Evolutionary conservation across 768 basidiomycete species (phyloP), one percentile per base, ranked within the genome.

Genomic region (Lactarius evosmus): DNA sequence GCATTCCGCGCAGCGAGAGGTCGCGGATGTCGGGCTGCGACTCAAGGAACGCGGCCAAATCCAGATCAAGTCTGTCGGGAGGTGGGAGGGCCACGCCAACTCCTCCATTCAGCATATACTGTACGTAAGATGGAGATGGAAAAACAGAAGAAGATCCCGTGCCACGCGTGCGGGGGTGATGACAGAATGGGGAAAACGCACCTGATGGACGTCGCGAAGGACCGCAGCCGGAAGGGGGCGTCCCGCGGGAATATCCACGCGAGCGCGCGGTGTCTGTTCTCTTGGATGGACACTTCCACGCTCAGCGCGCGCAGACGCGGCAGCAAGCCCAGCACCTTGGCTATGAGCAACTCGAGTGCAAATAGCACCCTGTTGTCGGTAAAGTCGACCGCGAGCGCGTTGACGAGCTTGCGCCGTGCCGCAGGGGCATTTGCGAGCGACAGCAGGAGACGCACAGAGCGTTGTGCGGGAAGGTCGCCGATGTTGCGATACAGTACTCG

Each of bases 181-280:
- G n/a, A 22, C 11, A 25, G 44, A 1, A 25, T 22, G 22, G 46
- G 12, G 12, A 49, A 41, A 3, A 32, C 53, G 27, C 80, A 85
- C n/a, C 79, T 78, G 72, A 85, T 79, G 19, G 85, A 83, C 0
- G 84, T 86, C 11, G 81, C 77, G 67, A 87, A 78, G 0, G 75
- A 69, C n/a, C 70, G 67, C 33, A 88, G 77, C 6, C 73, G 72
- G 67, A 84, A 82, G 19, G 11, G 76, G 63, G 69, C 78, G 78
- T 7, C 72, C 74, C 7, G 75, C 69, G 51, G 66, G 19, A 86
- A 78, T 33, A 86, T 74, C 83, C 84, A 85, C 5, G 46, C 62
- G 4, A 66, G 17, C 69, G 83, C 69, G 34, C 51, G 63, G 11
- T 64, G 33, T 46, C 57, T 58, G 41, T 59, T 54, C 38, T 58